Conservation (phyloP, 23 red algal species). For the Porphyridium purpureum region DNA sequence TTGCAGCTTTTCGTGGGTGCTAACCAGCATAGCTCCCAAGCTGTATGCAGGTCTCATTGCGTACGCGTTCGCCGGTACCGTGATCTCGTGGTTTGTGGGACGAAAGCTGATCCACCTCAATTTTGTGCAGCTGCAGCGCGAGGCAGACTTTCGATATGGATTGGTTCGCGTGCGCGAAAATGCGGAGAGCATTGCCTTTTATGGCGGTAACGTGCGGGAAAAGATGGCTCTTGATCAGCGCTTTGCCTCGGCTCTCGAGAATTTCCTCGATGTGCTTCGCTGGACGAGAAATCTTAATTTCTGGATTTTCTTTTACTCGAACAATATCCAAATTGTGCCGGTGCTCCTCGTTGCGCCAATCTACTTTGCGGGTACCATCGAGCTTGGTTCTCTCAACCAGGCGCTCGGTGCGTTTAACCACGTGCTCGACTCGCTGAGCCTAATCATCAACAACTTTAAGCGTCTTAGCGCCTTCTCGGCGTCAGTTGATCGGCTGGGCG, state of each 20-base stretch:
- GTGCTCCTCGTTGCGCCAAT: slow-evolving; percentile 66
- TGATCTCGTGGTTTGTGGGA: slow-evolving; percentile 49
- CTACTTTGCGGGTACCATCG: slow-evolving; percentile 79
- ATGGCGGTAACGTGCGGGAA: slow-evolving; percentile 60
- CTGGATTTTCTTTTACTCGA: too few relatives aligned
- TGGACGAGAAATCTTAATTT: slow-evolving; percentile 81
- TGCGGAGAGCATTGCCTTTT: slow-evolving; percentile 89
- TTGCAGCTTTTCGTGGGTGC: slow-evolving; percentile 56
- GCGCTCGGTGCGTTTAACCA: slow-evolving; percentile 75
- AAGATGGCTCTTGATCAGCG: slow-evolving; percentile 15
- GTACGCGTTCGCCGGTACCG: slow-evolving; percentile 61
- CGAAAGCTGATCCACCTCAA: slow-evolving; percentile 67
- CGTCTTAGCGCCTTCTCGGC: slow-evolving; percentile 61
- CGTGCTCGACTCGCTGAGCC: slow-evolving; percentile 63
- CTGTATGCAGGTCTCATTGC: slow-evolving; percentile 52
- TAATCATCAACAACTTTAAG: slow-evolving; percentile 85
- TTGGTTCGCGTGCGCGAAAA: slow-evolving; percentile 90
- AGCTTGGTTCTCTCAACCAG: slow-evolving; percentile 74
- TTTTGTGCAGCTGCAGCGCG: slow-evolving; percentile 69
- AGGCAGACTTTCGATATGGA: slow-evolving; percentile 93
- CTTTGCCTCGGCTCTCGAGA: slow-evolving; percentile 45
- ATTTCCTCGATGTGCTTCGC: slow-evolving; percentile 38
- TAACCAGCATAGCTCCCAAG: slow-evolving; percentile 64
- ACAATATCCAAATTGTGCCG: slow-evolving; percentile 85
- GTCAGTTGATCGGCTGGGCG: slow-evolving; percentile 80